Evolutionary conservation across 805 yeast genomes (phyloP).

Genomic region (Zygosaccharomyces bailii): DNA sequence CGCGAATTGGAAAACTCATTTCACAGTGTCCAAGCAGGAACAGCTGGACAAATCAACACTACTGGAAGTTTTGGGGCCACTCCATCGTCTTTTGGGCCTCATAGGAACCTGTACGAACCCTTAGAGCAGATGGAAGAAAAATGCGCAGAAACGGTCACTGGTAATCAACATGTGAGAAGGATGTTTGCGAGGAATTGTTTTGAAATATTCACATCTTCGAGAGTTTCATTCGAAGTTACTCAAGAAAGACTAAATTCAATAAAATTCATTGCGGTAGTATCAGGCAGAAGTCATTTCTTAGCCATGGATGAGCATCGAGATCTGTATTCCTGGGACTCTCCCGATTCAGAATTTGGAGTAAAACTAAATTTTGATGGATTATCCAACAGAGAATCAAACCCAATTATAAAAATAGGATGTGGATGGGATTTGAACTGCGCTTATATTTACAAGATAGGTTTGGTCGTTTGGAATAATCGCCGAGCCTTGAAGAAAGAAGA

Average conservation of each 20-base stretch:
- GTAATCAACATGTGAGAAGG: slow-evolving; percentile 29
- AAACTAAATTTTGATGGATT: slow-evolving; percentile 38
- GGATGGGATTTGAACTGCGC: slow-evolving; percentile 67
- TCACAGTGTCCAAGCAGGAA: slow-evolving; percentile 20
- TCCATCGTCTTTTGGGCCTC: slow-evolving; percentile 26
- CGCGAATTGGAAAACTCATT: slow-evolving; percentile 24
- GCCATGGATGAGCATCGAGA: slow-evolving; percentile 50
- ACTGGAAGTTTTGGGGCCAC: slow-evolving; percentile 26
- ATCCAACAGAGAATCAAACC: slow-evolving; percentile 25
- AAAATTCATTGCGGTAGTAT: slow-evolving; percentile 47
- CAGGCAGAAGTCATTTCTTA: slow-evolving; percentile 64
- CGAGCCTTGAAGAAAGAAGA: slow-evolving; percentile 31
- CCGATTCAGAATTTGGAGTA: slow-evolving; percentile 43
- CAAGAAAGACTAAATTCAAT: slow-evolving; percentile 23
- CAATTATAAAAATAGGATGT: slow-evolving; percentile 49
- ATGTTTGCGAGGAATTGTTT: slow-evolving; percentile 31
- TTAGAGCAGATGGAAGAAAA: slow-evolving; percentile 23
- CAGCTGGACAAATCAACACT: slow-evolving; percentile 21
- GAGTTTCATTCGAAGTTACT: slow-evolving; percentile 15
- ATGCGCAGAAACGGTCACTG: slow-evolving; percentile 23
- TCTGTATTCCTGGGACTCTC: slow-evolving; percentile 62
- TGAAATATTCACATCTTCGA: slow-evolving; percentile 18
- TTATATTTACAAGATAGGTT: slow-evolving; percentile 47
- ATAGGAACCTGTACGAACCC: slow-evolving; percentile 29
- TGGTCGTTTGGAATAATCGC: slow-evolving; percentile 54